Conservation (phyloP, 495 filamentous ascomycete species). For the Daldinia loculata region DNA sequence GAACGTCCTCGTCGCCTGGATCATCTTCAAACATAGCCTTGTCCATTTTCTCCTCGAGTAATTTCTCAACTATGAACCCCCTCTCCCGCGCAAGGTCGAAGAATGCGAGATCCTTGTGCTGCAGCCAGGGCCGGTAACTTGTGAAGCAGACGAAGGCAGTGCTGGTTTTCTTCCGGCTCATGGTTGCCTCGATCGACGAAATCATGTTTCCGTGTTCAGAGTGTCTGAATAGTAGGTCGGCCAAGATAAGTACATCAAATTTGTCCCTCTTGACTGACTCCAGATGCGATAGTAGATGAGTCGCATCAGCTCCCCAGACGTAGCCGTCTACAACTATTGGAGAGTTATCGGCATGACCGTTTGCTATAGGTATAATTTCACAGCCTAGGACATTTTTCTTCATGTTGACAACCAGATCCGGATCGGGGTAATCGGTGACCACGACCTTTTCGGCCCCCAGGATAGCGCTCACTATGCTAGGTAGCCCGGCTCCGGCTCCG, state of each 20-base stretch:
- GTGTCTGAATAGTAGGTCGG: slow-evolving; percentile 89
- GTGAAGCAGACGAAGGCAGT: slow-evolving; percentile 90
- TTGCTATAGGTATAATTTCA: slow-evolving; percentile 37
- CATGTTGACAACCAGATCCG: slow-evolving; percentile 79
- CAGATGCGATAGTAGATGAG: slow-evolving; percentile 62
- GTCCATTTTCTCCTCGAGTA: slow-evolving; percentile 82
- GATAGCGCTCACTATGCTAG: slow-evolving; percentile 78
- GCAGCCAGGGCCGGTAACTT: slow-evolving; percentile 89
- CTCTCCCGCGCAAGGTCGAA: slow-evolving; percentile 74
- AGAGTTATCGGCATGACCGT: slow-evolving; percentile 27
- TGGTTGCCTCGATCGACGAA: slow-evolving; percentile 69
- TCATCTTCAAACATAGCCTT: slow-evolving; percentile 89
- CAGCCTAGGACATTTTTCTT: slow-evolving; percentile 70
- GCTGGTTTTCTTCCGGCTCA: slow-evolving; percentile 63
- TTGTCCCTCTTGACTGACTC: slow-evolving; percentile 42
- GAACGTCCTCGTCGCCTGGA: slow-evolving; percentile 76
- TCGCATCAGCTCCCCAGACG: slow-evolving; percentile 75
- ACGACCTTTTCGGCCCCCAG: slow-evolving; percentile 74
- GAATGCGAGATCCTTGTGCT: slow-evolving; percentile 83
- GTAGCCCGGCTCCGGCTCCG: slow-evolving; percentile 87
- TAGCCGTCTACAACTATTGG: slow-evolving; percentile 69
- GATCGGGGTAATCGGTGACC: slow-evolving; percentile 89
- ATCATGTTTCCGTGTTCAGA: slow-evolving; percentile 82
- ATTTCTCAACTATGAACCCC: slow-evolving; percentile 78
- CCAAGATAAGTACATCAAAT: slow-evolving; percentile 85